Conservation (phyloP, 441 rosid genomes). For the Pelargonium citronellum region DNA sequence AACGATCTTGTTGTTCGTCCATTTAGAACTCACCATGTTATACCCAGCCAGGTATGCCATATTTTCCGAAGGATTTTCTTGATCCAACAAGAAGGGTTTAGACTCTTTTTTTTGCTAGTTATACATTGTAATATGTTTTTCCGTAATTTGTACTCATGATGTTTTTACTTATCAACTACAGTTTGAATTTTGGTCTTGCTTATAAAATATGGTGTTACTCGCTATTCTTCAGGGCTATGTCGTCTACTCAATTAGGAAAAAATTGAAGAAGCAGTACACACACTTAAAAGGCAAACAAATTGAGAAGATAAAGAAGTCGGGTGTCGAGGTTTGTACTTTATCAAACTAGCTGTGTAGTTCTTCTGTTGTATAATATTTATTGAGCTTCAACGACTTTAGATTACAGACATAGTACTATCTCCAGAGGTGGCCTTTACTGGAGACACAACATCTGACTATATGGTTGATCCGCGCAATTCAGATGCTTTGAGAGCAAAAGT, state of each 20-base stretch:
- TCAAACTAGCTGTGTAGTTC: constrained; percentile 2
- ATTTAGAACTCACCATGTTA: constrained; percentile 73
- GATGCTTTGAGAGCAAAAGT: constrained; percentile 91
- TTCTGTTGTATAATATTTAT: constrained; percentile 10
- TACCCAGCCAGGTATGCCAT: constrained; percentile 73
- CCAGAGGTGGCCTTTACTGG: constrained; percentile 95
- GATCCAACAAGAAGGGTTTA: not conserved
- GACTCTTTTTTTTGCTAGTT: not conserved
- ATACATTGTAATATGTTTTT: not conserved
- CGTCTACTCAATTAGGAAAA: constrained; percentile 71
- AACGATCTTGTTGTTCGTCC: constrained; percentile 80
- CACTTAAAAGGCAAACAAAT: constrained; percentile 89
- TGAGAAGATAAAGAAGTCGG: constrained; percentile 84
- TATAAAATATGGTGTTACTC: constrained; percentile 12
- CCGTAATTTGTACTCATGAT: not conserved
- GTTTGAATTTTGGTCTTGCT: not conserved
- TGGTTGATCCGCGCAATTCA: constrained; percentile 88
- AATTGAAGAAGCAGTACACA: constrained; percentile 77
- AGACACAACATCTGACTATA: constrained; percentile 85
- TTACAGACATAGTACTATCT: constrained; percentile 64
- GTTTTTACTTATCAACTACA: not conserved
- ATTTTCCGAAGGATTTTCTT: not conserved
- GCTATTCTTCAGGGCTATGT: constrained; percentile 66
- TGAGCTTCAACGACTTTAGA: constrained; percentile 36
- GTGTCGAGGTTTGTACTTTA: constrained; percentile 52